Percentiles rank a stretch among this genome's conserved stretches.
Conservation (phyloP, 2,329 filamentous ascomycete genomes). For the Ustulina deusta region DNA sequence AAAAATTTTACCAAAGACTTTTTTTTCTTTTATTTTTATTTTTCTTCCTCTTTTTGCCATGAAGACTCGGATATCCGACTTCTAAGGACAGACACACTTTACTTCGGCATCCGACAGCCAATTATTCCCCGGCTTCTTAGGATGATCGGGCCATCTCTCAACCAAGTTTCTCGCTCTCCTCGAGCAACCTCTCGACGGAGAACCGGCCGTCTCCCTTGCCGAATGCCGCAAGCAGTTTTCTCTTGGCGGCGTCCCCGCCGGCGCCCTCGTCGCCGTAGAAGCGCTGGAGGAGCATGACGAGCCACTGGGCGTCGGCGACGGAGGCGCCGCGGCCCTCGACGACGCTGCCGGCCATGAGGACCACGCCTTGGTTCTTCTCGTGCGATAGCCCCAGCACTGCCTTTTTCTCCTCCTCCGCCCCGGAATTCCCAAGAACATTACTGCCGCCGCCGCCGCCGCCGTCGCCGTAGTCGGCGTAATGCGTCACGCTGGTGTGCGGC, state of each 20-base stretch:
- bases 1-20: too few species aligned
- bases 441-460: not conserved
- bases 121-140: too few species aligned
- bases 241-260: constrained; percentile 72
- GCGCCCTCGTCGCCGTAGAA: constrained; percentile 77
- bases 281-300: constrained; percentile 92
- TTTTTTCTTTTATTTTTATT: too few species aligned
- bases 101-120: too few species aligned
- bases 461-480: constrained; percentile 75
- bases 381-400: constrained; percentile 55
- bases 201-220: constrained; percentile 81
- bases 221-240: constrained; percentile 83
- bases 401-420: not conserved
- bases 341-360: constrained; percentile 87
- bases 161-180: constrained; percentile 86
- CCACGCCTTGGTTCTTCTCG: constrained; percentile 77
- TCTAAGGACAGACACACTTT: not conserved
- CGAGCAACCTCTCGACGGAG: constrained; percentile 84
- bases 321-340: constrained; percentile 80
- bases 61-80: not conserved
- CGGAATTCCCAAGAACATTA: too few species aligned
- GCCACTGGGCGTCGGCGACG: constrained; percentile 85
- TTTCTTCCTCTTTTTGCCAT: not conserved
- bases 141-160: constrained; percentile 50
- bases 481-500: constrained; percentile 93